A percentile compares a stretch with the other conserved stretches of the same genome.
These are phyloP conservation scores for Corylus heterophylla DNA, from an alignment of 306 rosid species.

Conservation along the genomic window DNA sequence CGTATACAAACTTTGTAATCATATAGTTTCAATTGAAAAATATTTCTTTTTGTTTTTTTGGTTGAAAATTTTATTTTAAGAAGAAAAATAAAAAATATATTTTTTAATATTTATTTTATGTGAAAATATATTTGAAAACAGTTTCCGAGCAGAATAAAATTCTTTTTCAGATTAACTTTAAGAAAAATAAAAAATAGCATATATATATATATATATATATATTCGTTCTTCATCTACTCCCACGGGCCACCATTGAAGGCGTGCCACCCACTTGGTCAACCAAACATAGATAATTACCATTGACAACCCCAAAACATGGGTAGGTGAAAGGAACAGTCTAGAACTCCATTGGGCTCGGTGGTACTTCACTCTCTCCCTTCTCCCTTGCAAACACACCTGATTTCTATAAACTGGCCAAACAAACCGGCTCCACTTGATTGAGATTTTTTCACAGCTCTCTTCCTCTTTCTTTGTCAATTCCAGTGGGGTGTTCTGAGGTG, in stretches of 20 bases:
- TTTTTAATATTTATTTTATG: too few species aligned
- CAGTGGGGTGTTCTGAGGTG: slow-evolving; percentile 54
- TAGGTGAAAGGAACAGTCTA: neutral
- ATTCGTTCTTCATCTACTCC: too few species aligned
- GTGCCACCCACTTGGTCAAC: neutral
- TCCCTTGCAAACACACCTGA: neutral
- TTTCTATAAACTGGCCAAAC: neutral
- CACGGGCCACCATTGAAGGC: neutral
- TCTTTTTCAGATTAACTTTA: too few species aligned
- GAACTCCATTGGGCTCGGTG: neutral
- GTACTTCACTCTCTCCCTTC: neutral
- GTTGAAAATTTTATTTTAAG: too few species aligned
- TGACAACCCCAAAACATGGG: neutral
- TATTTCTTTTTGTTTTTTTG: too few species aligned
- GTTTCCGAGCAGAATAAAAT: too few species aligned
- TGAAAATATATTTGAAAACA: too few species aligned
- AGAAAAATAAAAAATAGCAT: too few species aligned
- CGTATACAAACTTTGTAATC: too few species aligned
- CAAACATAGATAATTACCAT: neutral
- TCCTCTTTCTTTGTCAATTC: neutral
- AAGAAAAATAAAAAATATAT: too few species aligned
- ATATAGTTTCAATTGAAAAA: too few species aligned
- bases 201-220: too few species aligned
- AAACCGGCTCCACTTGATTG: neutral
- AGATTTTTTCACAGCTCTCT: neutral